Evolutionary conservation across 768 basidiomycete genomes (phyloP), one percentile per base, ranked within the genome.

Genomic region (Tylopilus balloui): DNA sequence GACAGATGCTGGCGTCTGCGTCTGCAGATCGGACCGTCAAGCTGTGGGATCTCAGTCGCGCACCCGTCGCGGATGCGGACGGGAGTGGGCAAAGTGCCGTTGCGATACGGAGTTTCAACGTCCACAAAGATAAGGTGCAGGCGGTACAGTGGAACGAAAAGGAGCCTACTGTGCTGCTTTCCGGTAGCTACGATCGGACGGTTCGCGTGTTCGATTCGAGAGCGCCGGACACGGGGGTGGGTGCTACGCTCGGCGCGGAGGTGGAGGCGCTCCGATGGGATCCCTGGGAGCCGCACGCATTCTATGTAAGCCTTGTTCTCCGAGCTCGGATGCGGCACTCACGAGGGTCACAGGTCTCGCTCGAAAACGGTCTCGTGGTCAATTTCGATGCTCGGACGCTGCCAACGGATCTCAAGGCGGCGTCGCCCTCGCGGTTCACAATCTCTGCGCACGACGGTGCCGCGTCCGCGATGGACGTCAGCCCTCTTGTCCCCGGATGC

Each of bases 1-100:
- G 92, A n/a, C 91, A 94, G 59, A 73, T 98, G 41, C 76, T 99
- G 6, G 90, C 95, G 0, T 92, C 88, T 40, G 89, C 90, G 3
- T 91, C 88, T 46, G 95, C 96, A 2, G 96, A 99, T 71, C 78
- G 83, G 45, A 98, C 95, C 0, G 92, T 99, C 53, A 99, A 99
- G 69, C 71, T 99, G 23, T 99, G 95, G 96, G 96, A 99, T 72
- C 75, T 99, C 46, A 85, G 78, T 32, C 77, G 90, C 13, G 78
- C 82, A 45, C 79, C 82, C 5, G 74, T 73, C 12, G 70, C 68
- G 55, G 76, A 72, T 34, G 76, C 70, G 11, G 73, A 80, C 45
- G 62, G 74, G 57, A 62, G 61, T 6, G 71, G 72, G n/a, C 67
- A 64, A 6, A 65, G 65, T 69, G 63, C 57, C 0, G 61, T 59